Conservation (phyloP, 2,329 filamentous ascomycete genomes). For the Fusarium nematophilum region DNA sequence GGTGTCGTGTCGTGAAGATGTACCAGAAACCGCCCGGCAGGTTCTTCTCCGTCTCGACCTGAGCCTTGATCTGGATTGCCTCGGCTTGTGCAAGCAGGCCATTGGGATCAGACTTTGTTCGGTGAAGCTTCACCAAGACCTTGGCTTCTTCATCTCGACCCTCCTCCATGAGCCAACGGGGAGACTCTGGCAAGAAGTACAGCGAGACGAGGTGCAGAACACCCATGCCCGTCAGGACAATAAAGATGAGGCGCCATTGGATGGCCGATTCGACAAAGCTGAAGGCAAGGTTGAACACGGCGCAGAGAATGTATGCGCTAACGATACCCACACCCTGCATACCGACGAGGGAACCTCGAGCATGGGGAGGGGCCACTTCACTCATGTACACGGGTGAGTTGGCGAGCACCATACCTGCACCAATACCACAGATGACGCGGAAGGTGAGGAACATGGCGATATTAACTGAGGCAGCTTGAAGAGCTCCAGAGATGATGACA, state of each 20-base stretch:
- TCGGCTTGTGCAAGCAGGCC: conserved; percentile 25
- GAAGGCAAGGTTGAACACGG: conserved; percentile 28
- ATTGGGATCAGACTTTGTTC: conserved; percentile 17
- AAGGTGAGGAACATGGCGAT: conserved; percentile 24
- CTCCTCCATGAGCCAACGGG: conserved; percentile 53
- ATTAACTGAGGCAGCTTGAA: conserved; percentile 19
- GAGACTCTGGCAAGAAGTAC: conserved; percentile 49
- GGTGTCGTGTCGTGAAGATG: conserved; percentile 24
- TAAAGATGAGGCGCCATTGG: too few species aligned
- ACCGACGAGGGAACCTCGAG: conserved; percentile 49
- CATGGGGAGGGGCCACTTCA: conserved; percentile 50
- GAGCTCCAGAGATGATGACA: conserved; percentile 18
- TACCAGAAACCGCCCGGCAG: conserved; percentile 19
- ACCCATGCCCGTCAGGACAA: conserved; percentile 39
- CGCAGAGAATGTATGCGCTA: conserved; percentile 49
- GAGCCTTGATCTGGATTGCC: conserved; percentile 24
- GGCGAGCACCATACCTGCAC: conserved; percentile 51
- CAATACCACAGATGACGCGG: conserved; percentile 42
- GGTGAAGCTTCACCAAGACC: conserved; percentile 22
- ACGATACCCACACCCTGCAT: conserved; percentile 49
- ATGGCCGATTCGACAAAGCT: conserved; percentile 18
- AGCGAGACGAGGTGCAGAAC: conserved; percentile 46
- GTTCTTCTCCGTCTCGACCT: conserved; percentile 26
- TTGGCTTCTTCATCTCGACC: conserved; percentile 48
- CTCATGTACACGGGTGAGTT: conserved; percentile 53